phyloP scores from a whole-genome alignment of 371 early-diverging fungal species.

The Scutellospora calospora region DNA sequence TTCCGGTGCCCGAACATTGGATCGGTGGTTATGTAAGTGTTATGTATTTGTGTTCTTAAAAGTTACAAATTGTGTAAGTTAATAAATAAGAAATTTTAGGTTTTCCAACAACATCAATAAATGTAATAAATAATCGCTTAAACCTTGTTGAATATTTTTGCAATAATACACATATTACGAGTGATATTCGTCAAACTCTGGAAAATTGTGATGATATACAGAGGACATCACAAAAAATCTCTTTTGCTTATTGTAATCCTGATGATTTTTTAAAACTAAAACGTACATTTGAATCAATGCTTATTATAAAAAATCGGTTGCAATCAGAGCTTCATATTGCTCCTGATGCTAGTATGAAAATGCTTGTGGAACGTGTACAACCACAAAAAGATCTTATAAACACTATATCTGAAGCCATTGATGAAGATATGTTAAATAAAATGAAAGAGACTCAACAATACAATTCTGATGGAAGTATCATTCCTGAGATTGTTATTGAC shows the following conservation, averaged over 20 bases:
- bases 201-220: constrained; percentile 73
- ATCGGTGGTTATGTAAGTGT: constrained; percentile 68
- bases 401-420: constrained; percentile 56
- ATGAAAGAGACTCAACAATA: not conserved
- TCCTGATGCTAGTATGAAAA: constrained; percentile 30
- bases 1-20: constrained; percentile 80
- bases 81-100: constrained; percentile 44
- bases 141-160: constrained; percentile 76
- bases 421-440: constrained; percentile 47
- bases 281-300: constrained; percentile 60
- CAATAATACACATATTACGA: constrained; percentile 58
- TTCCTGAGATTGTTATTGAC: not conserved
- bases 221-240: constrained; percentile 74
- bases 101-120: constrained; percentile 67
- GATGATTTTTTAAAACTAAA: constrained; percentile 72
- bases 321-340: not conserved
- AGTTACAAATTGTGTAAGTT: not conserved
- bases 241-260: constrained; percentile 69
- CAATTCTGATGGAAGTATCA: not conserved
- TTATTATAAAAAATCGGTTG: constrained; percentile 52
- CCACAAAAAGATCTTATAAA: constrained; percentile 51
- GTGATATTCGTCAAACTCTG: constrained; percentile 60
- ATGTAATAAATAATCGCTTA: constrained; percentile 67
- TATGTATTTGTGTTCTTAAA: not conserved
- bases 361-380: constrained; percentile 45